These are phyloP conservation scores for Neurospora tetraspora DNA, from an alignment of 495 filamentous ascomycete genomes.

Conservation along the genomic window DNA sequence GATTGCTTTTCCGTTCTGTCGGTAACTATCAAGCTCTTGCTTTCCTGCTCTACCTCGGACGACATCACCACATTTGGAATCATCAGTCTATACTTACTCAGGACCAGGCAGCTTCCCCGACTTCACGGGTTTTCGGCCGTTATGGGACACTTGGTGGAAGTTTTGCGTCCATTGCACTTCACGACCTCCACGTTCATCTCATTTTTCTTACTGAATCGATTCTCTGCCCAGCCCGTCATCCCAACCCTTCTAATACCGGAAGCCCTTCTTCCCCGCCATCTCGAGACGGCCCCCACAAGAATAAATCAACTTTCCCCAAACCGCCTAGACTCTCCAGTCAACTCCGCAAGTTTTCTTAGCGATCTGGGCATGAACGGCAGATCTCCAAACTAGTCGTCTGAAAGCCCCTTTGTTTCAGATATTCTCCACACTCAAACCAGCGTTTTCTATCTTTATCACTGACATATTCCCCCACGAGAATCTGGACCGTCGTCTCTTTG, in stretches of 20 bases:
- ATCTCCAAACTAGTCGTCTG: not conserved
- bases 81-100: not conserved
- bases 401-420: not conserved
- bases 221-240: not conserved
- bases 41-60: not conserved
- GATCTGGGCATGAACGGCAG: not conserved
- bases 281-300: not conserved
- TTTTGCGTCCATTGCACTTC: not conserved
- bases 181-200: not conserved
- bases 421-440: not conserved
- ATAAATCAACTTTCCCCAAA: not conserved
- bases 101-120: not conserved
- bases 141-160: not conserved
- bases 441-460: not conserved
- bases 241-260: not conserved
- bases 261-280: not conserved
- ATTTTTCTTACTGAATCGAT: not conserved
- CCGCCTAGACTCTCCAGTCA: not conserved
- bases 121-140: not conserved
- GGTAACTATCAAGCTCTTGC: not conserved
- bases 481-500: not conserved
- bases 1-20: too few relatives aligned
- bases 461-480: not conserved
- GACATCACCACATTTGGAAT: not conserved
- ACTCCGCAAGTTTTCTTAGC: not conserved